Evolutionary conservation across 1,284 basidiomycete genomes (phyloP).

Genomic region (Ganoderma lingzhi): DNA sequence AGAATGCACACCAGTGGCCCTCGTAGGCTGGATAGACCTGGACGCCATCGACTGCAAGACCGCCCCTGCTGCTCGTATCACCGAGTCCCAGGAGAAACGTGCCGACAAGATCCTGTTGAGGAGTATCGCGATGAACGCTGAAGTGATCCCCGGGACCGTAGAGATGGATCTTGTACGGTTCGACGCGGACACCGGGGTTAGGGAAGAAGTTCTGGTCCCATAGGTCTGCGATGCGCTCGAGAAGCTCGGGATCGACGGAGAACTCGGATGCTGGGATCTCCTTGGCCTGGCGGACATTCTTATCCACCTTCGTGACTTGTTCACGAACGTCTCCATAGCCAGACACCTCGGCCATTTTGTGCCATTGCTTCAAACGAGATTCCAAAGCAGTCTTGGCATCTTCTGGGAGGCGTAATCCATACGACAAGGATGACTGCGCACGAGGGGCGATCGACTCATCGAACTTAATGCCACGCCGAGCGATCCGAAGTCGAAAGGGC

Average conservation of each 20-base stretch:
- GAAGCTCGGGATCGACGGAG: conserved; percentile 33
- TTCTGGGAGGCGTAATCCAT: not conserved
- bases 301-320: conserved; percentile 27
- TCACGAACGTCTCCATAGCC: conserved; percentile 28
- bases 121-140: conserved; percentile 42
- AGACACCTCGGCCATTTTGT: conserved; percentile 13
- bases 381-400: not conserved
- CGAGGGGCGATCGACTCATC: not conserved
- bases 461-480: conserved; percentile 9
- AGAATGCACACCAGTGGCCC: conserved; percentile 46
- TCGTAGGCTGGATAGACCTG: conserved; percentile 18
- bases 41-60: conserved; percentile 27
- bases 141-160: conserved; percentile 43
- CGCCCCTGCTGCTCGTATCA: conserved; percentile 6
- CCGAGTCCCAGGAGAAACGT: conserved; percentile 26
- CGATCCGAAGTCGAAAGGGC: conserved; percentile 17
- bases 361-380: conserved; percentile 21
- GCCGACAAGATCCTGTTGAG: conserved; percentile 40
- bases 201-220: conserved; percentile 39
- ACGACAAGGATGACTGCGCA: not conserved
- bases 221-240: conserved; percentile 26
- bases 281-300: conserved; percentile 37
- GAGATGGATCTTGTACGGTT: conserved; percentile 45
- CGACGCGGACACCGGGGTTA: conserved; percentile 32
- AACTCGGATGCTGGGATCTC: conserved; percentile 41